Evolutionary conservation across 305 asterid species (phyloP), one percentile per base, ranked within the genome.

Genomic region (Euphrasia arctica): DNA sequence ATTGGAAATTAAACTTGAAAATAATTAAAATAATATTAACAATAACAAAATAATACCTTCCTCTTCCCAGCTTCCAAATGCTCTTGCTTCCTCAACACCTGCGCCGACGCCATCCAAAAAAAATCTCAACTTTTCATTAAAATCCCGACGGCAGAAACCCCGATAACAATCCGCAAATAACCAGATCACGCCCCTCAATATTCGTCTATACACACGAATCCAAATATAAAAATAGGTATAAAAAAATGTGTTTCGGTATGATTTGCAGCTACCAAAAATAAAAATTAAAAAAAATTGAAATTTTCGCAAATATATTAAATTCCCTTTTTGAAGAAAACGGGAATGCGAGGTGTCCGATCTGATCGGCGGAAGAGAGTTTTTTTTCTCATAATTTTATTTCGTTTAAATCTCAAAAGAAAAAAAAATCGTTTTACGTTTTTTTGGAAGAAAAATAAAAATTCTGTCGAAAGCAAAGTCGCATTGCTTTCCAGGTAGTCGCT

Each of bases 21-120:
- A 57, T 36, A 48, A 56, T 0, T 2, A 28, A 12, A 57, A 29
- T 0, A 59, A 14, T 1, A 58, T 28, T 9, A 14, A 50, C 2
- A 1, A 50, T 0, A n/a, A 51, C 0, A n/a, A 51, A 51, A 13
- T 9, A 22, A n/a, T 50, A 87, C 97, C 98, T 81, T 86, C 69
- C 54, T 92, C 71, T 71, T 86, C 54, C 97, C 98, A 74, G 96
- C 97, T 83, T 81, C 92, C 86, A 86, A 79, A 86, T 87, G 83
- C 74, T 80, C 87, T 69, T 87, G 85, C 82, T 93, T 93, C 80
- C 72, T 83, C 77, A 79, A 68, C 52, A 83, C 96, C 87, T 92
- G 91, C 73, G 84, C 90, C 76, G 96, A 87, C 80, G 96, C 96
- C 98, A 90, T 89, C 77, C 63, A 29, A 75, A 71, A 71, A 68